Evolutionary conservation across 192 early-diverging fungal genomes (phyloP), one percentile per base, ranked within the genome.

Genomic region (Paraglomus occultum): DNA sequence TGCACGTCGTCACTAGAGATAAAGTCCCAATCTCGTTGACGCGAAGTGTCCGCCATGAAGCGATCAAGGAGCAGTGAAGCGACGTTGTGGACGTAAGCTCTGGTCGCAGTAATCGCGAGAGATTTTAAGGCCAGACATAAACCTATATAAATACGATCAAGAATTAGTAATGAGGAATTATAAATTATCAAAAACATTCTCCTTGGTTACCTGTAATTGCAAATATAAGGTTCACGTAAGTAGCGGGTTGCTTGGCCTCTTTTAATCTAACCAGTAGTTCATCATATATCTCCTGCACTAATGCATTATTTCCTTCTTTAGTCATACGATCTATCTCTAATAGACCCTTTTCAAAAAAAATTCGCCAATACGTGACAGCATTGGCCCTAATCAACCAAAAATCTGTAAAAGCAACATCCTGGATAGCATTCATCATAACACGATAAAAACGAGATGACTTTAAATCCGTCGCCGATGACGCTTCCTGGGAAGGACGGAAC

Each of bases 331-430:
- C 44, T 20, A 69, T 9, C 39, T 69, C 67, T 55, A 31, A 44
- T 44, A 69, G 20, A n/a, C 67, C 67, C 8, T 44, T 69, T n/a
- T 80, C 77, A 42, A 84, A 86, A 9, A 86, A 72, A 0, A 76
- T 71, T 8, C 73, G 71, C 84, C 84, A 86, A 11, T 75, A 71
- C 8, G 73, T 53, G 4, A 83, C 38, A 10, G 74, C 66, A 1
- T 74, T 73, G 5, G 83, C 66, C 12, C 84, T 75, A 14, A 81
- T 71, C 17, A 86, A 48, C 50, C 82, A 52, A 74, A 84, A 83
- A 64, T 86, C 84, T 1, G 83, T 82, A 39, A 84, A 71, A 2
- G 71, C 59, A 10, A 83, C 73, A 67, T 86, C 84, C 10, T 74
- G 76, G 11, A 86, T 69, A 9, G 77, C 78, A 45, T 80, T 79